Evolutionary conservation across 2,329 filamentous ascomycete species (phyloP).

Genomic region (Fusarium irregulare): DNA sequence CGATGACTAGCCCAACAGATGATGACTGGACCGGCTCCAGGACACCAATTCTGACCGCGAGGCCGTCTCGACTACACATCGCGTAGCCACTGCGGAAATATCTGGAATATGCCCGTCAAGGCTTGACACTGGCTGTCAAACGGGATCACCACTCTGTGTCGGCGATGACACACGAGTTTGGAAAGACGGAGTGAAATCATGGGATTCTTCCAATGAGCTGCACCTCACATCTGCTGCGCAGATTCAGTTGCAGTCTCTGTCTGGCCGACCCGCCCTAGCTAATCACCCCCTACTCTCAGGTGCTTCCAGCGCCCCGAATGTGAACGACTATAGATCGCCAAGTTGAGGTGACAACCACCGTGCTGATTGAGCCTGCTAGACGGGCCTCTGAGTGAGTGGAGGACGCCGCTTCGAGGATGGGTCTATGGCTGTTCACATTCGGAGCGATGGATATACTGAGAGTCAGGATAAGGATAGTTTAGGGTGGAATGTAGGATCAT

Average conservation of each 20-base stretch:
- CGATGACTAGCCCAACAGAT: slow-evolving; percentile 39
- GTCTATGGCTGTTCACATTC: slow-evolving; percentile 31
- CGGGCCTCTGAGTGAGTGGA: slow-evolving; percentile 34
- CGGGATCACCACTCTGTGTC: slow-evolving; percentile 48
- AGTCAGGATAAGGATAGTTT: slow-evolving; percentile 26
- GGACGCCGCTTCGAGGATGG: slow-evolving; percentile 39
- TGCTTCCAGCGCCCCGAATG: slow-evolving; percentile 3
- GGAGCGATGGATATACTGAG: slow-evolving; percentile 8
- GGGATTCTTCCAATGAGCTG: slow-evolving; percentile 48
- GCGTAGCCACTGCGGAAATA: slow-evolving; percentile 52
- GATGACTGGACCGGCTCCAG: slow-evolving; percentile 47
- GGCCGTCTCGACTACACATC: slow-evolving; percentile 51
- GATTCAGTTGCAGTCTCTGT: slow-evolving; percentile 44
- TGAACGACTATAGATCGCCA: slow-evolving; percentile 27
- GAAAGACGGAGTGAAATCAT: slow-evolving; percentile 47
- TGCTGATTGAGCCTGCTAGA: slow-evolving; percentile 41
- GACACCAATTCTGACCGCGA: slow-evolving; percentile 34
- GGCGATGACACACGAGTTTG: slow-evolving; percentile 34
- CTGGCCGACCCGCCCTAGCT: slow-evolving; percentile 39
- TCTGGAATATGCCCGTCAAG: slow-evolving; percentile 54
- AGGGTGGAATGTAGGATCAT: slow-evolving; percentile 45
- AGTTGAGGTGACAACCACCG: slow-evolving; percentile 35
- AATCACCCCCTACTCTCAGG: slow-evolving; percentile 10
- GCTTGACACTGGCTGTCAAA: slow-evolving; percentile 60
- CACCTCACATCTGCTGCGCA: slow-evolving; percentile 49